A percentile compares a stretch with the other conserved stretches of the same genome.
Conservation (phyloP, 306 rosid species). For the Pterocarpus macrocarpus region DNA sequence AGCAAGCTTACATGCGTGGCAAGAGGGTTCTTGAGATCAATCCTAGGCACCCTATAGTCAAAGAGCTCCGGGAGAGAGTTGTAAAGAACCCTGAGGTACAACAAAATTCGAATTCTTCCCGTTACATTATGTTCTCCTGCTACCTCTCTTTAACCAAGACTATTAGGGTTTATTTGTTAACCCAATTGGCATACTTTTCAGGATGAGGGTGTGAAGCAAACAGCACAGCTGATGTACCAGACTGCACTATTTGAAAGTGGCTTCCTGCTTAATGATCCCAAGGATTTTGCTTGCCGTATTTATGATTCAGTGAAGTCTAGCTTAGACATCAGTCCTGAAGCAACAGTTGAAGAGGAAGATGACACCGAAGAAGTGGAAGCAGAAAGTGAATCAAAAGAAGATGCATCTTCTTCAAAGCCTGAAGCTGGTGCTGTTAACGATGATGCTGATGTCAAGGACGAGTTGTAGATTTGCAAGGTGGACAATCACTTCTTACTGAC, state of each 20-base stretch:
- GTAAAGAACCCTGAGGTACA: conserved; percentile 88
- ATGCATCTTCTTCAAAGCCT: conserved; percentile 48
- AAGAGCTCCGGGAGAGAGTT: conserved; percentile 93
- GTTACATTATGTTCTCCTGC: not conserved
- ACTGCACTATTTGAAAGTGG: conserved; percentile 98
- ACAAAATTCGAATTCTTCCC: conserved; percentile 17
- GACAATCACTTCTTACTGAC: not conserved
- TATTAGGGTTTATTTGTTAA: not conserved
- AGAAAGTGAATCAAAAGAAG: conserved; percentile 65
- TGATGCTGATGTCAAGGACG: conserved; percentile 66
- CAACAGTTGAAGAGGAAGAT: conserved; percentile 82
- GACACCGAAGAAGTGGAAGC: conserved; percentile 81
- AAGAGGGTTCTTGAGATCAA: conserved; percentile 99
- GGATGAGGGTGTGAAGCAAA: conserved; percentile 88
- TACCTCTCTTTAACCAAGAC: not conserved
- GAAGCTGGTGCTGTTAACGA: conserved; percentile 52
- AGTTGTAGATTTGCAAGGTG: conserved; percentile 64
- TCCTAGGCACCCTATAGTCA: conserved; percentile 97
- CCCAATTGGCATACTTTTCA: conserved; percentile 45
- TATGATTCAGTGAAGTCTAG: conserved; percentile 88
- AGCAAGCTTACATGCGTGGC: conserved; percentile 98
- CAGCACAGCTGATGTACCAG: conserved; percentile 91
- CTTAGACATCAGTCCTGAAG: conserved; percentile 81
- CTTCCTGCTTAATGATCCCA: conserved; percentile 79
- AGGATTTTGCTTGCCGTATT: conserved; percentile 84